These are phyloP conservation scores for Hortiboletus flavorubellus DNA, from an alignment of 768 basidiomycete species.

Conservation along the genomic window DNA sequence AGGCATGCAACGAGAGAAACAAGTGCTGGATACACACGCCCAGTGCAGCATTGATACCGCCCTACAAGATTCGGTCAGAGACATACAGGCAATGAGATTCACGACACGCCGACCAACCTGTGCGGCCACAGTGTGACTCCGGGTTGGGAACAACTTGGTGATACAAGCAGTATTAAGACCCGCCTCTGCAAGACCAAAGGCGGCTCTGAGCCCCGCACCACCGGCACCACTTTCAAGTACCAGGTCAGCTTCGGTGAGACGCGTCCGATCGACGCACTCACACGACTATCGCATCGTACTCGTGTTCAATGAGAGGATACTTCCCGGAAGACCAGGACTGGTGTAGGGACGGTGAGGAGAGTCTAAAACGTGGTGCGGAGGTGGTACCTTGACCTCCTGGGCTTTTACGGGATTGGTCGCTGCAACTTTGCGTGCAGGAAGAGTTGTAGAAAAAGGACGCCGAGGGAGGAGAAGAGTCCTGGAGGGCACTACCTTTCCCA, in stretches of 20 bases:
- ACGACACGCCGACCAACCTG: conserved; percentile 51
- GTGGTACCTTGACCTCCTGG: conserved; percentile 70
- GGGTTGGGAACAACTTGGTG: conserved; percentile 97
- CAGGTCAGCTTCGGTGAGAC: conserved; percentile 12
- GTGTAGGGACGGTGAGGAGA: conserved; percentile 7
- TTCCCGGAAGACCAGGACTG: conserved; percentile 81
- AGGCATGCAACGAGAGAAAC: conserved; percentile 6
- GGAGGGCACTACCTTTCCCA: conserved; percentile 35
- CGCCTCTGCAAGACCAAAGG: conserved; percentile 96
- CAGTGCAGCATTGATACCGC: conserved; percentile 97
- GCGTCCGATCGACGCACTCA: conserved; percentile 43
- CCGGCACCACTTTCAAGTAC: conserved; percentile 77
- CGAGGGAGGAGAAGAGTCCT: conserved; percentile 47
- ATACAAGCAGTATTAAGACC: conserved; percentile 99
- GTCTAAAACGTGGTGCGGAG: conserved; percentile 5
- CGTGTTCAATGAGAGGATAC: conserved; percentile 97
- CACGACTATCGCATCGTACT: conserved; percentile 99
- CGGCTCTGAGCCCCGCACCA: conserved; percentile 96
- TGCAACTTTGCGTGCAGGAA: conserved; percentile 56
- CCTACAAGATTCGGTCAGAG: conserved; percentile 43
- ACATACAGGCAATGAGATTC: background rate
- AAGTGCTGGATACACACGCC: conserved; percentile 54
- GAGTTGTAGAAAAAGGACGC: conserved; percentile 66
- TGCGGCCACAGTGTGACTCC: conserved; percentile 98
- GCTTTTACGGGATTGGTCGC: conserved; percentile 76